These are phyloP conservation scores for Zymoseptoria passerinii DNA, from an alignment of 2,329 filamentous ascomycete genomes.

Conservation along the genomic window DNA sequence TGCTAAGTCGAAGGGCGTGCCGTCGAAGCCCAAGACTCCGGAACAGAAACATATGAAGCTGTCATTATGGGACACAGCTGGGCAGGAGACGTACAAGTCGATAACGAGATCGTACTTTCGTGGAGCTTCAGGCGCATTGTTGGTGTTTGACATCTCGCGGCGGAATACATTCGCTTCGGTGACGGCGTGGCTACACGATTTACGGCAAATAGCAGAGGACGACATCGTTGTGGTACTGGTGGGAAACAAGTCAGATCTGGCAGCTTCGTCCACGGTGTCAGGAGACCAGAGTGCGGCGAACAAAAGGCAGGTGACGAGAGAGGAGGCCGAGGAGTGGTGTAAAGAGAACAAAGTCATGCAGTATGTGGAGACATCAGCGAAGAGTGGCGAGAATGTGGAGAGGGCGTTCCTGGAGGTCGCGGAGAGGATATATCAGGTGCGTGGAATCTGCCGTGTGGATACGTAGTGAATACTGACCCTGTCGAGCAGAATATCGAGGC, in stretches of 20 bases:
- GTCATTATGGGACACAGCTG: conserved; percentile 89
- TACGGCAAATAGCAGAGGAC: conserved; percentile 89
- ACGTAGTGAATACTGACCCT: background rate
- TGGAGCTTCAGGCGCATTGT: conserved; percentile 65
- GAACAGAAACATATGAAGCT: conserved; percentile 80
- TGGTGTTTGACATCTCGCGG: conserved; percentile 92
- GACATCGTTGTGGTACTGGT: conserved; percentile 92
- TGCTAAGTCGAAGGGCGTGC: conserved; percentile 28
- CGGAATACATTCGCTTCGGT: conserved; percentile 78
- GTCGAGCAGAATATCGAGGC: conserved; percentile 81
- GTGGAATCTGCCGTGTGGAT: background rate
- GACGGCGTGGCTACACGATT: conserved; percentile 87
- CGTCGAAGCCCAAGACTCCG: conserved; percentile 25
- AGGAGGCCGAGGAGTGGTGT: conserved; percentile 89
- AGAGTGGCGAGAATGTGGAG: conserved; percentile 91
- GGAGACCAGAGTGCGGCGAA: conserved; percentile 38
- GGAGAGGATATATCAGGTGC: conserved; percentile 67
- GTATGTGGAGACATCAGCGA: conserved; percentile 94
- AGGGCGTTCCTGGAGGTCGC: conserved; percentile 87
- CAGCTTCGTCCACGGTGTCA: conserved; percentile 38
- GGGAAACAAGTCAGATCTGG: conserved; percentile 88
- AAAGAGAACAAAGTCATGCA: conserved; percentile 74
- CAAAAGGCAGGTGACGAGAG: conserved; percentile 67
- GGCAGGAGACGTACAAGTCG: conserved; percentile 95
- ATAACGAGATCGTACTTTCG: conserved; percentile 93